These are phyloP conservation scores for Ophiostoma pallidulum DNA, from an alignment of 2,329 filamentous ascomycete genomes.

Conservation along the genomic window DNA sequence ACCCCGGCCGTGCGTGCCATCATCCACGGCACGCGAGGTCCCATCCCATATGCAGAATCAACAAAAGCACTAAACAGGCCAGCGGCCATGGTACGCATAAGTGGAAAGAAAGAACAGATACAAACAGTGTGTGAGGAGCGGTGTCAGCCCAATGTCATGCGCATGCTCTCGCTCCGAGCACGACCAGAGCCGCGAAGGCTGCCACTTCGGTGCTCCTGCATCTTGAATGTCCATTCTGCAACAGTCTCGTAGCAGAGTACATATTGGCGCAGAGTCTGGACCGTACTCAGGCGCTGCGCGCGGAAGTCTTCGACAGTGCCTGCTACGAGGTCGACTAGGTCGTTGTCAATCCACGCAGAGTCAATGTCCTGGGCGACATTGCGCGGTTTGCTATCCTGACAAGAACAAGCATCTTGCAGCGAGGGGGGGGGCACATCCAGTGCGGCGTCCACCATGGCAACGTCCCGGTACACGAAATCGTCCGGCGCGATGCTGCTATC, in stretches of 20 bases:
- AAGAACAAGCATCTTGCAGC: background rate
- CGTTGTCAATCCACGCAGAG: constrained; percentile 58
- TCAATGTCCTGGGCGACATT: constrained; percentile 26
- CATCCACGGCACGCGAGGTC: too few relatives aligned
- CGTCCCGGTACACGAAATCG: too few relatives aligned
- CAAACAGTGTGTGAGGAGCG: too few relatives aligned
- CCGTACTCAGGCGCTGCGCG: constrained; percentile 85
- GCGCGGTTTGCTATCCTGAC: too few relatives aligned
- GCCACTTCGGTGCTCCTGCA: constrained; percentile 29
- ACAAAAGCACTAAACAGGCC: too few relatives aligned
- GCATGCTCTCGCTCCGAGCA: constrained; percentile 15
- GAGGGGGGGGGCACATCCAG: too few relatives aligned
- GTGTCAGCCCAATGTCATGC: constrained; percentile 2
- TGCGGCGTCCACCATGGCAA: constrained; percentile 2
- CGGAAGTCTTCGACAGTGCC: constrained; percentile 88
- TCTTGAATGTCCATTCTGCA: constrained; percentile 66
- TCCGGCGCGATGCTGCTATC: background rate
- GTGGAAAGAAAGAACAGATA: too few relatives aligned
- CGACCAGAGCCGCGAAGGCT: constrained; percentile 3
- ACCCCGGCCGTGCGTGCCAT: too few relatives aligned
- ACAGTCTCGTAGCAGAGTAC: constrained; percentile 95
- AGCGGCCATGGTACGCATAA: too few relatives aligned
- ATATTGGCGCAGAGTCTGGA: constrained; percentile 86
- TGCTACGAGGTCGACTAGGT: constrained; percentile 69
- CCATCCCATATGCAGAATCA: too few relatives aligned